Base-by-base conservation (phyloP, 2,329 filamentous ascomycete species). In the Ophiostoma ulmi region DNA sequence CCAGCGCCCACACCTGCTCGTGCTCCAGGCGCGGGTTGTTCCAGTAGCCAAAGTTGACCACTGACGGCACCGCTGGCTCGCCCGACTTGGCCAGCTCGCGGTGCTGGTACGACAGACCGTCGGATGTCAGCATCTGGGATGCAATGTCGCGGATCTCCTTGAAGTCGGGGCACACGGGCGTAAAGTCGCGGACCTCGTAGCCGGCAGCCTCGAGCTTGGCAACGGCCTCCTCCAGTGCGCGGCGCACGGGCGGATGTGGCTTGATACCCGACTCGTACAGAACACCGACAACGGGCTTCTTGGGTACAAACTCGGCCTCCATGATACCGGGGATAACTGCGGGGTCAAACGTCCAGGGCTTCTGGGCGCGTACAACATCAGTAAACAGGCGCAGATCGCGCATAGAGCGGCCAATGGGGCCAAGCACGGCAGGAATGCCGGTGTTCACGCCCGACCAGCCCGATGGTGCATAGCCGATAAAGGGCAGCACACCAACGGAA, bases 341-440 rank as follows among this genome's bases (percentile, higher is more conserved):
- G 75, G 92, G 89, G 77, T 97, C 94, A 77, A 96, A 79, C 1
- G 87, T 78, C 90, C 90, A 92, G 0, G 90, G 90, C 69, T 86
- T 75, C 38, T 36, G 68, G 0, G 70, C 66, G 20, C 73, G 72
- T 31, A 72, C 71, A 1, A 83, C 83, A 10, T 80, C 80, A 1
- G 92, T 79, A 1, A 91, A 76, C 0, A 84, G 79, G 74, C 86
- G 83, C 1, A 87, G 81, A 1, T 71, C 69, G 2, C 91, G 78
- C 61, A 83, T 83, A 17, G 91, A 75, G 0, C 83, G 84, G 1
- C 82, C 81, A 1, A 85, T 78, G 0, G 85, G 88, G 0, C 90
- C 90, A 69, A 76, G 77, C 39, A 78, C 79, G 70, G 72, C 75
- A 26, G 75, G 76, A 36, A 74, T 75, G 5, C 72, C n/a, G 67